These are phyloP conservation scores for Solanum sejunctum DNA, from an alignment of 257 asterid species.

Conservation along the genomic window DNA sequence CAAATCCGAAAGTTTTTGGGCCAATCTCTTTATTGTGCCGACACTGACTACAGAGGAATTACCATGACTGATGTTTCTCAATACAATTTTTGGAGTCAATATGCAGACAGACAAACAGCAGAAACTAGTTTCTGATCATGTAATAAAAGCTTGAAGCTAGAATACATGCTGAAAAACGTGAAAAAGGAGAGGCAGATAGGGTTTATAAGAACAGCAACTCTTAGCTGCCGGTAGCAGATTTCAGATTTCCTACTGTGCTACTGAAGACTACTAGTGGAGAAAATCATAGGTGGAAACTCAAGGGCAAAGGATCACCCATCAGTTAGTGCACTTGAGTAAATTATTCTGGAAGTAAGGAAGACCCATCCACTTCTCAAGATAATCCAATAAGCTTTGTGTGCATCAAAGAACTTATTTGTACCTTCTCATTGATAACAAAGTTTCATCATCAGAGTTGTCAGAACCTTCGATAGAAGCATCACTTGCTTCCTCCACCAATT, in stretches of 20 bases:
- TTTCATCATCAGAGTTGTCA: constrained; percentile 53
- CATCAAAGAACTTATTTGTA: constrained; percentile 8
- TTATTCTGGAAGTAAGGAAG: not conserved
- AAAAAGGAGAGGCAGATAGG: not conserved
- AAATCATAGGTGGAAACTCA: not conserved
- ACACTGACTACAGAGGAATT: not conserved
- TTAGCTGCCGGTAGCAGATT: not conserved
- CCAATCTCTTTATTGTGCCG: not conserved
- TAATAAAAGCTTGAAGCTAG: not conserved
- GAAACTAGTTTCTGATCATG: not conserved
- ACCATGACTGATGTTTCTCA: not conserved
- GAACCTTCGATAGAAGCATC: constrained; percentile 31
- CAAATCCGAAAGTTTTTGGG: not conserved
- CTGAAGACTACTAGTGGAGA: not conserved
- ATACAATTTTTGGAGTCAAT: not conserved
- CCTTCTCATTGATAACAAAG: constrained; percentile 56
- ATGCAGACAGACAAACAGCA: not conserved
- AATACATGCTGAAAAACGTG: not conserved
- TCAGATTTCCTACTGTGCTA: not conserved
- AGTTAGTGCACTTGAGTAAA: not conserved
- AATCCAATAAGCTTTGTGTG: not conserved
- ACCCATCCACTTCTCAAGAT: not conserved
- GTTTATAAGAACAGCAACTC: not conserved
- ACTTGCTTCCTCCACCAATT: constrained; percentile 38
- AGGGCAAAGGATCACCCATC: not conserved